Conservation (phyloP, 257 asterid genomes). For the Jasminum sambac region DNA sequence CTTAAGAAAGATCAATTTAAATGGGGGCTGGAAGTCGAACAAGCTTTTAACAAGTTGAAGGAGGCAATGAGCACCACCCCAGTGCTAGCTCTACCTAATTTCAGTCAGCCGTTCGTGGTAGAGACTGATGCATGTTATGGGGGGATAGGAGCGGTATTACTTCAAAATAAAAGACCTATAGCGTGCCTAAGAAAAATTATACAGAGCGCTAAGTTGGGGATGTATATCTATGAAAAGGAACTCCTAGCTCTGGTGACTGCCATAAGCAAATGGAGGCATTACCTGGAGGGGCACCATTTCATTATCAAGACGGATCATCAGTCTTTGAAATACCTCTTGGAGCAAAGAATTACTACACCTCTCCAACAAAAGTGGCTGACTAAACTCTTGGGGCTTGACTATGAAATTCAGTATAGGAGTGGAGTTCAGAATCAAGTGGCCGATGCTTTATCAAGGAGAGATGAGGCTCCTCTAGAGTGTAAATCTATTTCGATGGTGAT, state of each 20-base stretch:
- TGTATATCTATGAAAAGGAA: background rate
- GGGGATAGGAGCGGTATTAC: background rate
- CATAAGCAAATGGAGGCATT: background rate
- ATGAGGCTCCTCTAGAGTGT: no score
- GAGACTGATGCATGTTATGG: background rate
- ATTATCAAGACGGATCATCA: background rate
- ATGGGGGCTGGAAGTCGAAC: background rate
- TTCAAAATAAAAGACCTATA: background rate
- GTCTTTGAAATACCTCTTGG: background rate
- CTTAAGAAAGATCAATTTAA: background rate
- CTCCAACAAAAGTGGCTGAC: background rate
- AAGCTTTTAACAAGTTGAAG: background rate
- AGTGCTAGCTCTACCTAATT: background rate
- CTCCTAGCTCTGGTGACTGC: background rate
- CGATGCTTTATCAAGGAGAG: background rate
- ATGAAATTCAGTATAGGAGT: background rate
- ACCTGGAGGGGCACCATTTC: background rate
- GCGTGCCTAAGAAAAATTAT: no score
- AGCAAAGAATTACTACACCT: no score
- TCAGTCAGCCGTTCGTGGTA: background rate
- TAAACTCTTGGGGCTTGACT: background rate
- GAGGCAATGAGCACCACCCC: background rate
- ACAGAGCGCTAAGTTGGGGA: background rate
- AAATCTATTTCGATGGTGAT: no score
- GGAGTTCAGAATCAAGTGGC: background rate